Conservation (phyloP, 2,329 filamentous ascomycete genomes). For the Nemania serpens region DNA sequence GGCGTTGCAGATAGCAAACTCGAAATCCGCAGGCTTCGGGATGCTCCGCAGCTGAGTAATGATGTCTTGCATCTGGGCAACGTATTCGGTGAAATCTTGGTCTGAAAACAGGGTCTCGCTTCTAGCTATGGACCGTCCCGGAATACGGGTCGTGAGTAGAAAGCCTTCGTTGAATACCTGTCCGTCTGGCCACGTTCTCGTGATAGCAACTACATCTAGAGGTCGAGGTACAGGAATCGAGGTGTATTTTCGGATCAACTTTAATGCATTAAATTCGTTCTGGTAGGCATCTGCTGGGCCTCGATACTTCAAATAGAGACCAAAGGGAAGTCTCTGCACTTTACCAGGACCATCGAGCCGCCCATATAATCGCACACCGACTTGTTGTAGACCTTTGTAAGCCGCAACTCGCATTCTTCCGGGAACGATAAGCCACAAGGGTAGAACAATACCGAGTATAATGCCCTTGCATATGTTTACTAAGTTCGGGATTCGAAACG, state of each 20-base stretch:
- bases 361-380: conserved; percentile 33
- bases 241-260: conserved; percentile 34
- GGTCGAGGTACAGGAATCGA: conserved; percentile 35
- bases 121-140: conserved; percentile 6
- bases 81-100: conserved; percentile 33
- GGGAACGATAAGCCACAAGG: conserved; percentile 30
- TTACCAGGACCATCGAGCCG: not conserved
- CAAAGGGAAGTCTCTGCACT: conserved; percentile 40
- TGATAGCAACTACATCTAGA: conserved; percentile 33
- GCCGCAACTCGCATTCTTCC: conserved; percentile 19
- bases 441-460: too few species aligned
- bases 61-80: conserved; percentile 35
- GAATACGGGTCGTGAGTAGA: conserved; percentile 34
- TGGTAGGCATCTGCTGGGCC: conserved; percentile 16
- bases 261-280: conserved; percentile 41
- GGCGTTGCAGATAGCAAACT: conserved; percentile 40
- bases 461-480: too few species aligned
- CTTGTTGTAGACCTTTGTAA: conserved; percentile 29
- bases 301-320: conserved; percentile 40
- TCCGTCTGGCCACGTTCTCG: conserved; percentile 11
- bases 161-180: too few species aligned
- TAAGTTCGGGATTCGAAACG: too few species aligned
- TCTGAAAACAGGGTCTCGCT: conserved; percentile 28
- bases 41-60: conserved; percentile 38
- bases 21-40: conserved; percentile 22